Evolutionary conservation across 2,329 filamentous ascomycete genomes (phyloP).

Genomic region (Trichoderma atroviride): DNA sequence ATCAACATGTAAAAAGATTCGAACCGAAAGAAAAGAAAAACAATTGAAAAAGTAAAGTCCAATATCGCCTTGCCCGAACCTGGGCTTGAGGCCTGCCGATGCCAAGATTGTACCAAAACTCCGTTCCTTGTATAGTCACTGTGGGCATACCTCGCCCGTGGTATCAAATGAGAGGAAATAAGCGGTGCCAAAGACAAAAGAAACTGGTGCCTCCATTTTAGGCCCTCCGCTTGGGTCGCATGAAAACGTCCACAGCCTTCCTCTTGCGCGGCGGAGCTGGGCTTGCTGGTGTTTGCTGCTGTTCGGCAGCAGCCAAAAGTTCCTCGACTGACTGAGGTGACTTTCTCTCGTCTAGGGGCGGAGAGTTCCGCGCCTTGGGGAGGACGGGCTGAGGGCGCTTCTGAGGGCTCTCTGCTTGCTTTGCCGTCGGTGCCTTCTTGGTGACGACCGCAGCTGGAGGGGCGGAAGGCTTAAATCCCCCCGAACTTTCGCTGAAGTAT

Average conservation of each 20-base stretch:
- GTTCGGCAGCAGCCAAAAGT: not conserved
- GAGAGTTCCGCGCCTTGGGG: not conserved
- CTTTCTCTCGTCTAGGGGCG: not conserved
- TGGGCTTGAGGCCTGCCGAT: not conserved
- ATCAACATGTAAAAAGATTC: not conserved
- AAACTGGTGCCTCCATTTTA: slow-evolving; percentile 6
- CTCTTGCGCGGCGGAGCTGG: slow-evolving; percentile 42
- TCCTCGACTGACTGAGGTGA: not conserved
- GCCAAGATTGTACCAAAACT: slow-evolving; percentile 15
- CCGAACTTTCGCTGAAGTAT: slow-evolving; percentile 23
- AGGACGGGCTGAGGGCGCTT: not conserved
- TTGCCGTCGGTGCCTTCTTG: not conserved
- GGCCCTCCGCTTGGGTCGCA: slow-evolving; percentile 49
- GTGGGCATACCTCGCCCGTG: slow-evolving; percentile 1
- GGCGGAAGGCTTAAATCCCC: slow-evolving; percentile 18
- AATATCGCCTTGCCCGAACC: not conserved
- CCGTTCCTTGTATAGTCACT: slow-evolving; percentile 17
- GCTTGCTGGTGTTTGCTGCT: not conserved
- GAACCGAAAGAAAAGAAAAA: not conserved
- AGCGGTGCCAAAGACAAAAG: slow-evolving; percentile 13
- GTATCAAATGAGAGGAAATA: slow-evolving; percentile 17
- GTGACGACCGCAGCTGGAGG: not conserved
- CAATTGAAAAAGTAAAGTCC: not conserved
- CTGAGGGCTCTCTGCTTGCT: not conserved
- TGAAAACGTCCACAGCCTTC: slow-evolving; percentile 54